phyloP scores from a whole-genome alignment of 257 asterid genomes.

The Solanum infundibuliforme region DNA sequence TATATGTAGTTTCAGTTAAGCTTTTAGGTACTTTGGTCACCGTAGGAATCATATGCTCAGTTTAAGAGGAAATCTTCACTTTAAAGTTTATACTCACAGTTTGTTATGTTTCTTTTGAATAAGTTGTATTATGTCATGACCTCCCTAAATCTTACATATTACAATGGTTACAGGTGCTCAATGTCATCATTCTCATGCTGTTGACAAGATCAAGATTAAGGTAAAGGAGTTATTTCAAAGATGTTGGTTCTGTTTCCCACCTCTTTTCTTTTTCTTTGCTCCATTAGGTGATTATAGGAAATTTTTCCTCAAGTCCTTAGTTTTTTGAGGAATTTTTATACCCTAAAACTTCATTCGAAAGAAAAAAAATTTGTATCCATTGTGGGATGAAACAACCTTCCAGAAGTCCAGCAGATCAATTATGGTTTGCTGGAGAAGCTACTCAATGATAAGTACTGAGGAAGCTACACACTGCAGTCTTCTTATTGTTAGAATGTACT shows the following conservation, averaged over 20 bases:
- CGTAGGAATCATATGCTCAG: background rate
- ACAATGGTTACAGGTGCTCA: slow-evolving; percentile 47
- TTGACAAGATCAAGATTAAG: slow-evolving; percentile 47
- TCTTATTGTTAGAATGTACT: background rate
- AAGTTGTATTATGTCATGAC: background rate
- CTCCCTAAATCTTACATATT: slow-evolving; percentile 16
- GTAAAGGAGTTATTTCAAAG: slow-evolving; percentile 25
- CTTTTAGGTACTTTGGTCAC: background rate
- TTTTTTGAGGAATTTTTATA: background rate
- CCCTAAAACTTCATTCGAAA: background rate
- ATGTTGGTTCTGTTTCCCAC: background rate
- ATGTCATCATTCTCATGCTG: slow-evolving; percentile 23
- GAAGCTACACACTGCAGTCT: background rate
- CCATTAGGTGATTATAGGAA: background rate
- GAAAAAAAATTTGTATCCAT: background rate
- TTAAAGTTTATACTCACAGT: background rate
- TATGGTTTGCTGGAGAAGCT: background rate
- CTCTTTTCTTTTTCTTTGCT: background rate
- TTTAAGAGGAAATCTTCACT: background rate
- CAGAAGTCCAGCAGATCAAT: background rate
- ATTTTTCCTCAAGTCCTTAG: background rate
- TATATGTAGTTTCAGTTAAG: background rate
- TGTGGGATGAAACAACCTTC: background rate
- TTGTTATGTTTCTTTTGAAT: background rate
- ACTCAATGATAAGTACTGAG: background rate